Conservation (phyloP, 495 filamentous ascomycete species). For the Penicillium fimorum region DNA sequence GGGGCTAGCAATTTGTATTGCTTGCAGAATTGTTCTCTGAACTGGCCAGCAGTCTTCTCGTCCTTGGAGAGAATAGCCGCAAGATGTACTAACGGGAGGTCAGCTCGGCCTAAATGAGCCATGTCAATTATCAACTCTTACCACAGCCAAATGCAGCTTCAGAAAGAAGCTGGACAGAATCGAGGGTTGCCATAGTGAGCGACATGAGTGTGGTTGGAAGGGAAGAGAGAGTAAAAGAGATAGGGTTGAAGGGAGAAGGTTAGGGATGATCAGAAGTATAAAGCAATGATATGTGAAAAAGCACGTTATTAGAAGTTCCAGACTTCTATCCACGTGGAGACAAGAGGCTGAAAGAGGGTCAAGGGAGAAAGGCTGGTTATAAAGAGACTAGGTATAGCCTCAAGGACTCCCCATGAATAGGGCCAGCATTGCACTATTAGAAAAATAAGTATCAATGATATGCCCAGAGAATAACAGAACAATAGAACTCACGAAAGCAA, state of each 20-base stretch:
- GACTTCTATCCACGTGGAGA: constrained; percentile 8
- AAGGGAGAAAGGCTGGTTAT: constrained; percentile 9
- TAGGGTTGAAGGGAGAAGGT: constrained; percentile 3
- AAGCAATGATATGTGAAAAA: not conserved
- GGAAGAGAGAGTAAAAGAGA: constrained; percentile 10
- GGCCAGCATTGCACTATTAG: constrained; percentile 27
- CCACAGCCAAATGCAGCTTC: constrained; percentile 49
- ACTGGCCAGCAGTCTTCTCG: constrained; percentile 34
- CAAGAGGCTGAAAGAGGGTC: not conserved
- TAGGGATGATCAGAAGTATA: constrained; percentile 3
- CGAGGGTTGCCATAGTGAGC: constrained; percentile 35
- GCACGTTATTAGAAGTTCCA: constrained; percentile 10
- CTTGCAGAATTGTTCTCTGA: constrained; percentile 41
- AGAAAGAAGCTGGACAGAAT: constrained; percentile 36
- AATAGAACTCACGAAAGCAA: constrained; percentile 6
- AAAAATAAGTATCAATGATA: constrained; percentile 4
- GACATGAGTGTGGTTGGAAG: not conserved
- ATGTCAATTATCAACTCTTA: constrained; percentile 25
- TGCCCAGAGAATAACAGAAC: constrained; percentile 1
- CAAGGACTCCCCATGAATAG: constrained; percentile 26
- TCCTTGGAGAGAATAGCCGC: constrained; percentile 32
- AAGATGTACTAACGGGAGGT: constrained; percentile 40
- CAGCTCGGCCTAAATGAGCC: constrained; percentile 10
- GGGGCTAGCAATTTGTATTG: constrained; percentile 32
- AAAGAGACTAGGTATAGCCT: constrained; percentile 18